Evolutionary conservation across 345 rosid species (phyloP).

Genomic region (Streptanthus diversifolius): DNA sequence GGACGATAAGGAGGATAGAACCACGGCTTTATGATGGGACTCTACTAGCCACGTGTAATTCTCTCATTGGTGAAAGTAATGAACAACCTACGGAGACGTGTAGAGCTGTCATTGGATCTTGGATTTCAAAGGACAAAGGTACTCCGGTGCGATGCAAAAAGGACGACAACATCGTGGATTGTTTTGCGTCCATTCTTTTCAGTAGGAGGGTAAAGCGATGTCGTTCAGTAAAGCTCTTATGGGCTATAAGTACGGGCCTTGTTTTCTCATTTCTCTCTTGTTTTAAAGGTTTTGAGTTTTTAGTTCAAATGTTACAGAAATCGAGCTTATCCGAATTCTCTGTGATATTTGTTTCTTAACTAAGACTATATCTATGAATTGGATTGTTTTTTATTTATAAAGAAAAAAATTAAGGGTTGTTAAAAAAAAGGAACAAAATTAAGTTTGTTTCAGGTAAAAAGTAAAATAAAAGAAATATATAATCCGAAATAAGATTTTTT

Average conservation of each 20-base stretch:
- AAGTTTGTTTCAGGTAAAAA: too few relatives aligned
- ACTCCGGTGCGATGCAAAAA: too few relatives aligned
- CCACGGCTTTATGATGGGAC: background rate
- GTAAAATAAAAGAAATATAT: too few relatives aligned
- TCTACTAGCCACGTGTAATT: slow-evolving; percentile 6
- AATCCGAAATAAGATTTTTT: too few relatives aligned
- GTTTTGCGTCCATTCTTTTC: background rate
- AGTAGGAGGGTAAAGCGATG: too few relatives aligned
- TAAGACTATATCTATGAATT: too few relatives aligned
- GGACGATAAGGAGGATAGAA: slow-evolving; percentile 34
- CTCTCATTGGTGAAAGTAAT: background rate
- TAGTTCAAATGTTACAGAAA: background rate
- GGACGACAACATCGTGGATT: background rate
- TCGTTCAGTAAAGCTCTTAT: background rate
- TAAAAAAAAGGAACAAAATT: too few relatives aligned
- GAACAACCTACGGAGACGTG: background rate
- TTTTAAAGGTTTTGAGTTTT: background rate
- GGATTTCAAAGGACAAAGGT: background rate
- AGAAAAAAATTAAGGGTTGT: too few relatives aligned
- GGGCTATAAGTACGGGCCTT: background rate
- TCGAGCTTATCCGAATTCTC: too few relatives aligned
- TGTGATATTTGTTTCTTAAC: too few relatives aligned
- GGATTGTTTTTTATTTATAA: too few relatives aligned
- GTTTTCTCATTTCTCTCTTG: background rate
- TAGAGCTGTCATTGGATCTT: background rate